phyloP scores from a whole-genome alignment of 2,329 filamentous ascomycete species.

The Talaromyces rugulosus region DNA sequence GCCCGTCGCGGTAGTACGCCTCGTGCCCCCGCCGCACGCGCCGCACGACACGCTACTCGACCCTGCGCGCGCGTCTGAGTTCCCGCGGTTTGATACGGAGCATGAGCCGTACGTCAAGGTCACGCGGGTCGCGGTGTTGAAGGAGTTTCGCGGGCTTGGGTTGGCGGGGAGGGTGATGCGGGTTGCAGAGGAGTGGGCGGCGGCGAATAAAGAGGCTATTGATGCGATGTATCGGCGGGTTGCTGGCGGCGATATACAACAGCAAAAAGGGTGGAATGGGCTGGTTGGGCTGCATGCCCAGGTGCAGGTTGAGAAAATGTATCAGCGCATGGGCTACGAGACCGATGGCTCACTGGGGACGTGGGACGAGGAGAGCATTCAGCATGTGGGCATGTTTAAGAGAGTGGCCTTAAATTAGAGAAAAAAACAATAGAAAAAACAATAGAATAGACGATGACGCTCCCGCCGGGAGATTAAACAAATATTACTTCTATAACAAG shows the following conservation, averaged over 20 bases:
- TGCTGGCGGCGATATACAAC: conserved; percentile 37
- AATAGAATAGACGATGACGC: background rate
- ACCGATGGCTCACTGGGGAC: conserved; percentile 67
- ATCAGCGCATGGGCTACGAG: conserved; percentile 68
- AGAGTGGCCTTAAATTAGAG: conserved; percentile 20
- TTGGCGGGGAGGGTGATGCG: conserved; percentile 65
- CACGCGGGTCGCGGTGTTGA: conserved; percentile 68
- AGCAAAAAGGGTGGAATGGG: conserved; percentile 60
- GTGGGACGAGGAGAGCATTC: conserved; percentile 82
- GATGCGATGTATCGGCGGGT: conserved; percentile 26
- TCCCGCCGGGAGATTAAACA: background rate
- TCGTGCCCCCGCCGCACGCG: conserved; percentile 75
- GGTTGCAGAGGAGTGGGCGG: conserved; percentile 64
- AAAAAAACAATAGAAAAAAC: background rate
- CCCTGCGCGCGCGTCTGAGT: conserved; percentile 17
- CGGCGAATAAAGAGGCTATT: conserved; percentile 52
- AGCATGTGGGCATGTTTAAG: conserved; percentile 81
- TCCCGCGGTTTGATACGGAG: conserved; percentile 44
- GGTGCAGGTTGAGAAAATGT: conserved; percentile 59
- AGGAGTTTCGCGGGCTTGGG: conserved; percentile 60
- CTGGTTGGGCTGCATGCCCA: conserved; percentile 79
- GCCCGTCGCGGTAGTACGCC: conserved; percentile 70
- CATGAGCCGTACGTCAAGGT: conserved; percentile 77
- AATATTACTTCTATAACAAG: background rate
- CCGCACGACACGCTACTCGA: conserved; percentile 48